Base-by-base conservation (phyloP, 257 asterid species). In the Ballota nigra region DNA sequence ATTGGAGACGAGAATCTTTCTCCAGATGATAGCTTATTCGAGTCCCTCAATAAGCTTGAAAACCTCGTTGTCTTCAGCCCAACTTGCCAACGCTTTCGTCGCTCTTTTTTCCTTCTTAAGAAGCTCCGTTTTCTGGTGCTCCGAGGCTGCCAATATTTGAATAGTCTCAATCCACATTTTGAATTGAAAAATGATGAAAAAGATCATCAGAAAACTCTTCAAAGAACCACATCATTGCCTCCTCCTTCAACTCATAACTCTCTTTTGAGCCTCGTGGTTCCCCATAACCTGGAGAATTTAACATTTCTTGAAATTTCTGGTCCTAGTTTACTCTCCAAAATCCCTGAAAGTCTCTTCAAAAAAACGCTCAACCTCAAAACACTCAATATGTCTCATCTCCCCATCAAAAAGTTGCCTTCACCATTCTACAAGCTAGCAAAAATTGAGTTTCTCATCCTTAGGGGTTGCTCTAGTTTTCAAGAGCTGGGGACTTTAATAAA, bases 251-350 rank as follows among this genome's bases (percentile, higher is more conserved):
- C n/a, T n/a, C n/a, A n/a, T n/a, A n/a, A n/a, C n/a, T n/a, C n/a
- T n/a, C n/a, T n/a, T n/a, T n/a, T n/a, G n/a, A 13, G 7, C 52
- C 52, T 12, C 18, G 52, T 47, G 2, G 29, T 18, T 1, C 2
- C 34, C 19, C 22, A 38, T 6, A 28, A 34, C 1, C 53, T 33
- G 1, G 2, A 52, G 19, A 12, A 29, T 6, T 65, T 84, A 12
- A 45, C 59, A 26, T 78, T 79, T 82, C 75, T 84, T 52, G 89
- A 84, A 72, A 77, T 84, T 51, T 84, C 89, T 1, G 86, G 86
- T 38, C 71, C 82, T 11, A 60, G 62, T 26, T 16, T 38, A 51
- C 13, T 81, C 23, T 5, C 63, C 3, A 2, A 0, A 10, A 66
- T 83, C 24, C 85, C 88, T 2, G 66, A 66, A 10, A 0, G 36